Evolutionary conservation across 2,329 filamentous ascomycete species (phyloP), one percentile per base, ranked within the genome.

Genomic region (Ophiosphaerella korrae): DNA sequence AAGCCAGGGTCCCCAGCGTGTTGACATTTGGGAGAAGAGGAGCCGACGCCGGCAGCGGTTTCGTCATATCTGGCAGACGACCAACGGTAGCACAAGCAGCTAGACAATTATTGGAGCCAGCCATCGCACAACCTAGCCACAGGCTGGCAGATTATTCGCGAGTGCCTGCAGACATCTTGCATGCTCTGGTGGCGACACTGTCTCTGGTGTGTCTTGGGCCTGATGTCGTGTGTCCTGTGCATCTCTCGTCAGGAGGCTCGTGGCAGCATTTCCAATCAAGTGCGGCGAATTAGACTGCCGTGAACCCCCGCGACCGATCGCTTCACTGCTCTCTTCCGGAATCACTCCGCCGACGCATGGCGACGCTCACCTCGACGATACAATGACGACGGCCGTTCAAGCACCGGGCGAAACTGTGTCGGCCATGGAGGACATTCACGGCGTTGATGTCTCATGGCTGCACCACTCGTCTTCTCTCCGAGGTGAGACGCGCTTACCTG

Each of bases 381-480:
- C 26, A 29, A 49, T 54, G 48, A 60, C 62, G 60, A 67, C 67
- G 52, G 58, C 52, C 42, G 48, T 63, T 12, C 55, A 62, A 49
- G 45, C 53, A 47, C 48, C 60, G 41, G 52, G 50, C 41, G 62
- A 65, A 32, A 45, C 52, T 24, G 57, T 57, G 44, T 56, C 62
- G 42, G 56, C 54, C 50, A 93, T 93, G 90, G 90, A 93, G 76
- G 87, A 88, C 64, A 84, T 90, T 60, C 86, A 91, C 73, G 87
- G 88, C 61, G 84, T 95, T 68, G 91, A 96, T 76, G 90, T 95
- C 69, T 92, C 88, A 75, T 96, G 91, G 91, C 88, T 95, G 80
- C 89, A 94, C 75, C 88, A 89, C 70, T 85, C 26, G 7, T 8
- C 26, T 8, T 29, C 88, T 63, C 85, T 87, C 58, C 92, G 89